These are phyloP conservation scores for Yamadazyma blattariae DNA, from an alignment of 1,139 yeast species.

Conservation along the genomic window DNA sequence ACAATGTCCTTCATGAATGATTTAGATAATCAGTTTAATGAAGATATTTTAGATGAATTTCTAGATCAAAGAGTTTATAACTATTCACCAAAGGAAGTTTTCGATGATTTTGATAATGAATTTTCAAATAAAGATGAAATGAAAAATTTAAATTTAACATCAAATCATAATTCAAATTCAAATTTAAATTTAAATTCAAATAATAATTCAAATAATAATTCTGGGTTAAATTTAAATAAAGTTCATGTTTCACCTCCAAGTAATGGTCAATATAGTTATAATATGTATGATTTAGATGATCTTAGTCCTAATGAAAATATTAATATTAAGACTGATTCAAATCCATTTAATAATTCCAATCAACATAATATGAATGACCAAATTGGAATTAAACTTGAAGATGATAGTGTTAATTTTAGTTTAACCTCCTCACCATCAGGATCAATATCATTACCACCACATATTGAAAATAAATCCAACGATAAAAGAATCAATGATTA, in stretches of 20 bases:
- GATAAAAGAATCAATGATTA: constrained; percentile 23
- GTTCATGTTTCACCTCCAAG: not conserved
- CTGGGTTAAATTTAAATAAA: not conserved
- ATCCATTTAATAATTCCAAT: too few relatives aligned
- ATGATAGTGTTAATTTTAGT: too few relatives aligned
- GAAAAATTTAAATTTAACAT: not conserved
- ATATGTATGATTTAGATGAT: constrained; percentile 26
- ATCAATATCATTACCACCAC: not conserved
- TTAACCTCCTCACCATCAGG: too few relatives aligned
- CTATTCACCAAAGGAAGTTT: constrained; percentile 13
- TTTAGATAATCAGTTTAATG: constrained; percentile 17
- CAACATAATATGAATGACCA: too few relatives aligned
- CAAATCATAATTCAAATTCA: too few relatives aligned
- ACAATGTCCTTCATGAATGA: constrained; percentile 3
- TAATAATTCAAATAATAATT: not conserved
- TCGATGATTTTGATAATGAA: constrained; percentile 10
- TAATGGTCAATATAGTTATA: constrained; percentile 3
- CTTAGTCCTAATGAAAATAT: constrained; percentile 37
- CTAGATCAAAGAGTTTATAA: constrained; percentile 57
- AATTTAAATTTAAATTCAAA: not conserved
- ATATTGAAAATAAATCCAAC: too few relatives aligned
- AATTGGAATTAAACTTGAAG: too few relatives aligned
- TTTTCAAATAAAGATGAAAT: not conserved
- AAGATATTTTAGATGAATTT: constrained; percentile 53
- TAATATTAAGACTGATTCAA: not conserved